Evolutionary conservation across 345 rosid genomes (phyloP).

Genomic region (Eucalyptus pumila): DNA sequence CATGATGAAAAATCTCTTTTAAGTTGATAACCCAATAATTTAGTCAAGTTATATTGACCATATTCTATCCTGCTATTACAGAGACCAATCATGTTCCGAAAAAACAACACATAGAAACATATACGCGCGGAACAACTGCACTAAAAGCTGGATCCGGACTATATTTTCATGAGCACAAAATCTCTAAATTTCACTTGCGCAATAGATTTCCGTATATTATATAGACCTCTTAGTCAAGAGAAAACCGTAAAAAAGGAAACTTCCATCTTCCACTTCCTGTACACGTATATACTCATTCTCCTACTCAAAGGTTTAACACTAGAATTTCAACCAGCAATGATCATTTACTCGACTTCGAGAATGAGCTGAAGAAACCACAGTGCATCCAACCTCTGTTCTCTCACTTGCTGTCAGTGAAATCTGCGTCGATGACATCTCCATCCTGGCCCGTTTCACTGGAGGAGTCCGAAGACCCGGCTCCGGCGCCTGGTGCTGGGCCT

Average conservation of each 20-base stretch:
- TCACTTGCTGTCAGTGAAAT: slow-evolving; percentile 78
- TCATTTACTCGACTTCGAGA: not conserved
- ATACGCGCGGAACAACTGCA: not conserved
- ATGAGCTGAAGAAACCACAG: not conserved
- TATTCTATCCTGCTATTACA: not conserved
- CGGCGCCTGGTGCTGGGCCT: slow-evolving; percentile 18
- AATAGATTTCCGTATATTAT: not conserved
- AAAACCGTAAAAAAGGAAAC: not conserved
- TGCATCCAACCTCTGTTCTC: not conserved
- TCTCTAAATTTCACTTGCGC: not conserved
- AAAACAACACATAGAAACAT: not conserved
- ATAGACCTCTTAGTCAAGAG: not conserved
- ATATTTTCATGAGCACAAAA: not conserved
- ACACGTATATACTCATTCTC: not conserved
- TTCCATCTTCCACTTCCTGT: not conserved
- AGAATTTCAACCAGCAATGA: not conserved
- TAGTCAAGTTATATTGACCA: not conserved
- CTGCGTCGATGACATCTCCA: slow-evolving; percentile 89
- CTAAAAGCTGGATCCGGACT: not conserved
- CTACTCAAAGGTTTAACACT: not conserved
- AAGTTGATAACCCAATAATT: not conserved
- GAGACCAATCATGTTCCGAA: not conserved
- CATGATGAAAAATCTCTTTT: not conserved
- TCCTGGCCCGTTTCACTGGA: slow-evolving; percentile 47
- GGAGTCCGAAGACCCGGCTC: slow-evolving; percentile 35